Evolutionary conservation across 352 stramenopile genomes (phyloP).

Genomic region (Globisporangium cylindrosporum): DNA sequence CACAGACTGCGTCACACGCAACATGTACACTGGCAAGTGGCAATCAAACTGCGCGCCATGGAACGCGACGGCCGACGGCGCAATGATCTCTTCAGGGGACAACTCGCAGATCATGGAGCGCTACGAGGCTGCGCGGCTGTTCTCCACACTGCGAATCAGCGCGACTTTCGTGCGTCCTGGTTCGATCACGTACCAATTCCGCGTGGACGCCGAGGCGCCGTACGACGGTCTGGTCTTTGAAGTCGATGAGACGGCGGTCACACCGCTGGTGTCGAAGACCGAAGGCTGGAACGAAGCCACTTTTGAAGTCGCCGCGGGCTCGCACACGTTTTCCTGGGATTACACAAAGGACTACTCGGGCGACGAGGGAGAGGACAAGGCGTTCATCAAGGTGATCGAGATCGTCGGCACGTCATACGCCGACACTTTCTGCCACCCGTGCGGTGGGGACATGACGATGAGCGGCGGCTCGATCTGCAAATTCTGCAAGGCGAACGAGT

Average conservation of each 20-base stretch:
- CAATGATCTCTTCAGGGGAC: constrained; percentile 63
- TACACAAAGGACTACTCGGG: constrained; percentile 79
- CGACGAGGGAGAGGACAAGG: constrained; percentile 66
- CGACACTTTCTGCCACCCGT: constrained; percentile 71
- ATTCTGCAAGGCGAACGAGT: constrained; percentile 79
- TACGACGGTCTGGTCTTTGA: constrained; percentile 80
- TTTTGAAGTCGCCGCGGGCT: constrained; percentile 48
- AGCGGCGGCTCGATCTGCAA: constrained; percentile 70
- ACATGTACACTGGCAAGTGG: constrained; percentile 77
- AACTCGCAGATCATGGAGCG: constrained; percentile 68
- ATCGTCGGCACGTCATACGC: constrained; percentile 76
- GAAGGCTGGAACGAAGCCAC: constrained; percentile 69
- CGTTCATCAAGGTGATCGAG: constrained; percentile 77
- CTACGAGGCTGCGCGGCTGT: constrained; percentile 63
- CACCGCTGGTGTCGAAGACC: constrained; percentile 54
- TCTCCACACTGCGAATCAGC: constrained; percentile 70
- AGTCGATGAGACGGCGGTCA: constrained; percentile 58
- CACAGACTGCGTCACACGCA: constrained; percentile 71
- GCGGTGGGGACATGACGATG: constrained; percentile 76
- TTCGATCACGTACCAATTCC: constrained; percentile 75
- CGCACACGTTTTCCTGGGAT: constrained; percentile 76
- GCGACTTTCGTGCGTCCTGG: constrained; percentile 75
- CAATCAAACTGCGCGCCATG: constrained; percentile 74
- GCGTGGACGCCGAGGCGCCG: constrained; percentile 64
- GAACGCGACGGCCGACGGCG: constrained; percentile 47